Percentiles rank a stretch among this genome's conserved stretches.
Evolutionary conservation across 257 asterid species (phyloP).

Genomic region (Catharanthus roseus): DNA sequence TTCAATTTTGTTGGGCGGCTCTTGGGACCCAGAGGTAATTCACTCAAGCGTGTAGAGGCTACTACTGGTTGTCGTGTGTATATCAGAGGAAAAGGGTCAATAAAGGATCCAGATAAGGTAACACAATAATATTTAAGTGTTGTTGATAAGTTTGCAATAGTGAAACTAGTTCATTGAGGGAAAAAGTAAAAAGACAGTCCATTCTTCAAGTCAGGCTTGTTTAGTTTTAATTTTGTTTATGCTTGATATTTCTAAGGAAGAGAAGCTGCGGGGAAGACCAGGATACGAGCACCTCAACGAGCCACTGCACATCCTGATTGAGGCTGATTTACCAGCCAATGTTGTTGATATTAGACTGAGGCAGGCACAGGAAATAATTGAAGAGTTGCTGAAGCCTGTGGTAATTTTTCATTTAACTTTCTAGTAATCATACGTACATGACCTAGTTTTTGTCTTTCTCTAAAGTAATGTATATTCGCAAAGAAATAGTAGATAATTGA

Average conservation of each 20-base stretch:
- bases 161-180: background rate
- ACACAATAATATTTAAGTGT: background rate
- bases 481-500: background rate
- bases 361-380: constrained; percentile 87
- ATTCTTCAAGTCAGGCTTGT: too few species aligned
- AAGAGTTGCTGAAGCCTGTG: constrained; percentile 93
- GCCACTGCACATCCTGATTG: constrained; percentile 80
- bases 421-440: background rate
- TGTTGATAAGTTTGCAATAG: background rate
- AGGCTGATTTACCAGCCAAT: constrained; percentile 89
- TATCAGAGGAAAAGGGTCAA: constrained; percentile 96
- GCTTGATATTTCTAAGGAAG: constrained; percentile 55
- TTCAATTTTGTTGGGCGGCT: constrained; percentile 98
- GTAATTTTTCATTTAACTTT: constrained; percentile 24
- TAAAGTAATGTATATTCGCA: background rate
- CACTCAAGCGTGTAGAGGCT: constrained; percentile 91
- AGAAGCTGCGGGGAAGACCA: constrained; percentile 81
- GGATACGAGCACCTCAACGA: constrained; percentile 96
- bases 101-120: constrained; percentile 98
- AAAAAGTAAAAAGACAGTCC: background rate
- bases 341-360: constrained; percentile 69
- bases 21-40: constrained; percentile 96
- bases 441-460: background rate
- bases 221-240: background rate
- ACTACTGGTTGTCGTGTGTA: constrained; percentile 96